These are phyloP conservation scores for Multifurca ochricompacta DNA, from an alignment of 768 basidiomycete species.

Conservation along the genomic window DNA sequence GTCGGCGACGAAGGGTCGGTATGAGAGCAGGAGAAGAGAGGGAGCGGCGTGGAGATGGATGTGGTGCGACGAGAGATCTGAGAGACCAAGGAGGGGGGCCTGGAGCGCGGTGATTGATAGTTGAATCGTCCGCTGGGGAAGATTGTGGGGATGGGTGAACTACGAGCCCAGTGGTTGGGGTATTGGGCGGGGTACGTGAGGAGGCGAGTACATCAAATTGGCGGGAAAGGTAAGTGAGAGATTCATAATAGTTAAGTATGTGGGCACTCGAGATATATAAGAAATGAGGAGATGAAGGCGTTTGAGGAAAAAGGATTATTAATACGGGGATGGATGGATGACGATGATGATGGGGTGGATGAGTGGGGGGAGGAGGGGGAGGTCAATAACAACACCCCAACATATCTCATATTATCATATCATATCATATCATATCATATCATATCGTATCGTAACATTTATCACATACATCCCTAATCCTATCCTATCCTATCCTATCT, in stretches of 20 bases:
- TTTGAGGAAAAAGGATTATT: background rate
- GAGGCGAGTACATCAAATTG: constrained; percentile 72
- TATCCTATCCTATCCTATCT: too few relatives aligned
- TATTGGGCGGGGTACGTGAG: constrained; percentile 50
- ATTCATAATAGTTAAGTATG: constrained; percentile 52
- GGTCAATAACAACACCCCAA: too few relatives aligned
- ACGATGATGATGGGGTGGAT: too few relatives aligned
- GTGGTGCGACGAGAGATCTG: constrained; percentile 19
- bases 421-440: too few relatives aligned
- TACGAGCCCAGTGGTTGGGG: constrained; percentile 36
- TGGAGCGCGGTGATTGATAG: background rate
- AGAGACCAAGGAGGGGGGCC: constrained; percentile 18
- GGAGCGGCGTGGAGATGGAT: constrained; percentile 18
- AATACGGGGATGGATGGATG: too few relatives aligned
- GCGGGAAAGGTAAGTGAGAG: constrained; percentile 71
- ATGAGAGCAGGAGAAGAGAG: constrained; percentile 18
- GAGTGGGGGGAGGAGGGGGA: background rate
- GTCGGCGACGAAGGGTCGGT: constrained; percentile 2
- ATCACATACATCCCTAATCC: too few relatives aligned
- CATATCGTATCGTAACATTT: too few relatives aligned
- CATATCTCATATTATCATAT: too few relatives aligned
- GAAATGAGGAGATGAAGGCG: background rate
- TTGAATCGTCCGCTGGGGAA: constrained; percentile 6
- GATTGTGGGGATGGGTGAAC: constrained; percentile 21
- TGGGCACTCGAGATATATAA: background rate